Conservation (phyloP, 768 basidiomycete genomes). For the Pisolithus tinctorius region DNA sequence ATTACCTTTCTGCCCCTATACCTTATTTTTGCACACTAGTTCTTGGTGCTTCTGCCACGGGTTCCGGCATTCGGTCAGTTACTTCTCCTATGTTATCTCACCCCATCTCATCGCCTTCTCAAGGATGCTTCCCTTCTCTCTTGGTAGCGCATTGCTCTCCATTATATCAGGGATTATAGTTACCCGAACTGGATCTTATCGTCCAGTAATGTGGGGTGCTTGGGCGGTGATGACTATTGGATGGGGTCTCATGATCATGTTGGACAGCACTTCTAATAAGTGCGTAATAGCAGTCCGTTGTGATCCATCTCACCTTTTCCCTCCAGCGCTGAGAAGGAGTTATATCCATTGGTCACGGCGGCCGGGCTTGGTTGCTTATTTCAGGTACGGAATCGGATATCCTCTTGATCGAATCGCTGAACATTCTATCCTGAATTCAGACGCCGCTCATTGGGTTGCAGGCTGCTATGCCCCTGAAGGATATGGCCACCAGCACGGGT, state of each 20-base stretch:
- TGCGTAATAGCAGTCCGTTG: conserved; percentile 7
- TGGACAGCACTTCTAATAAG: conserved; percentile 27
- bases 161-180: conserved; percentile 21
- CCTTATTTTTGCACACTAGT: conserved; percentile 10
- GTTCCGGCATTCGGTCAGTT: conserved; percentile 25
- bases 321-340: conserved; percentile 24
- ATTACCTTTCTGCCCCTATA: neutral
- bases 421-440: conserved; percentile 3
- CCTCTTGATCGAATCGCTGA: neutral
- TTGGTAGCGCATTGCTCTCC: conserved; percentile 16
- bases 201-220: conserved; percentile 26
- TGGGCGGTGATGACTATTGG: conserved; percentile 27
- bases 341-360: conserved; percentile 27
- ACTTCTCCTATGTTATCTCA: no score
- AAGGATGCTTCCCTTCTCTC: conserved; percentile 32
- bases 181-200: conserved; percentile 21
- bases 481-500: conserved; percentile 38
- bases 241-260: conserved; percentile 31
- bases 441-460: conserved; percentile 32
- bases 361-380: conserved; percentile 30
- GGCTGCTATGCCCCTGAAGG: conserved; percentile 39
- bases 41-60: conserved; percentile 31
- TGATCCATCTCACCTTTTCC: neutral
- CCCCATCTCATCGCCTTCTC: neutral
- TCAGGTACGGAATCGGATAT: conserved; percentile 13